These are phyloP conservation scores for Penicillium expansum DNA, from an alignment of 2,329 filamentous ascomycete genomes.

Conservation along the genomic window DNA sequence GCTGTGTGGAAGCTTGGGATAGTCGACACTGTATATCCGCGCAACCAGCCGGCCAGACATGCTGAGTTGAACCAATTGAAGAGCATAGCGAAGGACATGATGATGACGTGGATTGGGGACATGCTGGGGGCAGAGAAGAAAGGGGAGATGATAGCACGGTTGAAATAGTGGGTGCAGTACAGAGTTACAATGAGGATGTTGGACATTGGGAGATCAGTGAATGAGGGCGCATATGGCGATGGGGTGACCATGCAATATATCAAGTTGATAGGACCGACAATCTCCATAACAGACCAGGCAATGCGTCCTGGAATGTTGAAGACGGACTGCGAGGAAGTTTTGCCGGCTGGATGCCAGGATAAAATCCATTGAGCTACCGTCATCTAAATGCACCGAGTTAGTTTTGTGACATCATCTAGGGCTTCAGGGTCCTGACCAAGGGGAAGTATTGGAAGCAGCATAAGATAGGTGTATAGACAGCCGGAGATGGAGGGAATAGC, in stretches of 20 bases:
- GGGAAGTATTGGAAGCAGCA: constrained; percentile 45
- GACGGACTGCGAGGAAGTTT: constrained; percentile 70
- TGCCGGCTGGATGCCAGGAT: constrained; percentile 88
- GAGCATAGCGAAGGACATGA: constrained; percentile 61
- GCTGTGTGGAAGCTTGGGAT: constrained; percentile 16
- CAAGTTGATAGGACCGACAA: constrained; percentile 70
- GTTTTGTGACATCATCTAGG: not conserved
- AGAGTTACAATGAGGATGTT: constrained; percentile 39
- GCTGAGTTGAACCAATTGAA: constrained; percentile 83
- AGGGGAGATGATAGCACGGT: constrained; percentile 81
- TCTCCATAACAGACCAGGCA: constrained; percentile 87
- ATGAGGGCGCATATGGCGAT: constrained; percentile 53
- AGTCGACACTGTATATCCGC: constrained; percentile 64
- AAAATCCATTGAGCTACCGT: constrained; percentile 70
- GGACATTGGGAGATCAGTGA: constrained; percentile 31
- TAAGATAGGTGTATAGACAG: constrained; percentile 36
- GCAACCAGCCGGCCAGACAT: constrained; percentile 75
- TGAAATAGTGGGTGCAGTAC: constrained; percentile 79
- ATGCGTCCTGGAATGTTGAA: constrained; percentile 87
- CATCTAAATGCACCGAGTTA: constrained; percentile 52
- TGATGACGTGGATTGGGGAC: constrained; percentile 74
- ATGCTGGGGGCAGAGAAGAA: constrained; percentile 81
- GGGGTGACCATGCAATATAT: constrained; percentile 70
- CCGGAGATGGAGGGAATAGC: constrained; percentile 41
- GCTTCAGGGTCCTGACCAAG: constrained; percentile 32